phyloP scores from a whole-genome alignment of 768 basidiomycete genomes.

The Rhodosporidiobolus sp. region DNA sequence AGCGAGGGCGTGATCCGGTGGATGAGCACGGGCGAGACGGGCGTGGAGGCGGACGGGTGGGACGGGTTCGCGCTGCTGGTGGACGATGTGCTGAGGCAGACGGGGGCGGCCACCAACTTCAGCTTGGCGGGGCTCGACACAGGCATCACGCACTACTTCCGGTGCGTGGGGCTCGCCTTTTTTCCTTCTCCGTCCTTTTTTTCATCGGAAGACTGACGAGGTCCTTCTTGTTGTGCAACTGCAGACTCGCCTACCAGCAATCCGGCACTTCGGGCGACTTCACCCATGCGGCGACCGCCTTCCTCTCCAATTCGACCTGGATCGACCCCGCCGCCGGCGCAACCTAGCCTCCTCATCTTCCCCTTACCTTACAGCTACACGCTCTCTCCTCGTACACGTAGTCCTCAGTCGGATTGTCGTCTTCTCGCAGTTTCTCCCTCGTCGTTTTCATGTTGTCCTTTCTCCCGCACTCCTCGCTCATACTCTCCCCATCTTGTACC shows the following conservation, averaged over 20 bases:
- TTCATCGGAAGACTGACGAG: background rate
- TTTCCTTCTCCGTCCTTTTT: constrained; percentile 7
- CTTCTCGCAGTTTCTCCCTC: no score
- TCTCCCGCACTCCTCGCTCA: no score
- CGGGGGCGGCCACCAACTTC: constrained; percentile 68
- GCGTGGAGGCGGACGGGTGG: constrained; percentile 52
- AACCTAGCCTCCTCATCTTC: background rate
- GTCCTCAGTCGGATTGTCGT: no score
- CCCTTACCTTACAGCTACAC: no score
- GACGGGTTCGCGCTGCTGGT: constrained; percentile 69
- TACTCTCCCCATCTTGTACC: no score
- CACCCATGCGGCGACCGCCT: constrained; percentile 65
- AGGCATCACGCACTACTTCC: constrained; percentile 65
- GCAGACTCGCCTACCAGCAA: constrained; percentile 44
- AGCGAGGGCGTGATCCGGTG: constrained; percentile 54
- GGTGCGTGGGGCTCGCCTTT: constrained; percentile 64
- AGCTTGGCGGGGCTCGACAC: constrained; percentile 63
- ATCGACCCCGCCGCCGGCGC: constrained; percentile 63
- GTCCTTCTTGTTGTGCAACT: background rate
- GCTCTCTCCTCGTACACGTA: no score
- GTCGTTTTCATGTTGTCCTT: no score
- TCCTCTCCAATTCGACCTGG: constrained; percentile 81
- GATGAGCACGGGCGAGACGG: constrained; percentile 51
- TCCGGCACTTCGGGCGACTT: constrained; percentile 61
- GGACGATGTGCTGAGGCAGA: constrained; percentile 80